phyloP scores from a whole-genome alignment of 306 rosid species.

The Myrica gale region DNA sequence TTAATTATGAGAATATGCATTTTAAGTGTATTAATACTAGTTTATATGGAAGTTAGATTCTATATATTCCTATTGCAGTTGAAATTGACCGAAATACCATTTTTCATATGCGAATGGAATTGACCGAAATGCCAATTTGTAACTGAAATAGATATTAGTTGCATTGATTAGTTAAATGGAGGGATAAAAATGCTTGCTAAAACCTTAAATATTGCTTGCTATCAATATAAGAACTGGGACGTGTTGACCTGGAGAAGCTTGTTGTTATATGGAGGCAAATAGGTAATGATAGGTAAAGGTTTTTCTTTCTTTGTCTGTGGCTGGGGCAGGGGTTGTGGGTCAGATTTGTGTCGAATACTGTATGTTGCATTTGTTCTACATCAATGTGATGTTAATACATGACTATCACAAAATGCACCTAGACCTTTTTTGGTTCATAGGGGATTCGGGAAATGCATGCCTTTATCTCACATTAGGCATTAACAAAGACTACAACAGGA shows the following conservation, averaged over 20 bases:
- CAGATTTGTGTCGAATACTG: background rate
- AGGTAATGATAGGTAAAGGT: background rate
- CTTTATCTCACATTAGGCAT: no score
- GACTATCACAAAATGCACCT: background rate
- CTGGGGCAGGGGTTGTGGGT: background rate
- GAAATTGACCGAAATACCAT: no score
- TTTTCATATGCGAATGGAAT: no score
- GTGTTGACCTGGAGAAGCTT: background rate
- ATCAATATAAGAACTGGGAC: background rate
- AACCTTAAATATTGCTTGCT: no score
- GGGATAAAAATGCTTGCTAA: background rate
- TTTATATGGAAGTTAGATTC: no score
- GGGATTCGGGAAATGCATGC: no score
- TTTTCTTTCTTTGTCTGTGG: background rate
- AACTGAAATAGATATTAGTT: background rate
- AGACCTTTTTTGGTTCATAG: background rate
- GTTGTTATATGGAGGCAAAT: background rate
- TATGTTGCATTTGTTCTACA: background rate
- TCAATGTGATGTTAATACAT: background rate
- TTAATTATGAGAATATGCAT: no score
- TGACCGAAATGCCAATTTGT: background rate
- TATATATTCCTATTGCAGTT: no score
- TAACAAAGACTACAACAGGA: no score
- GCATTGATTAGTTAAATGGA: background rate
- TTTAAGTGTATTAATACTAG: no score